phyloP scores from a whole-genome alignment of 2,329 filamentous ascomycete genomes.

The Colletotrichum sp. region DNA sequence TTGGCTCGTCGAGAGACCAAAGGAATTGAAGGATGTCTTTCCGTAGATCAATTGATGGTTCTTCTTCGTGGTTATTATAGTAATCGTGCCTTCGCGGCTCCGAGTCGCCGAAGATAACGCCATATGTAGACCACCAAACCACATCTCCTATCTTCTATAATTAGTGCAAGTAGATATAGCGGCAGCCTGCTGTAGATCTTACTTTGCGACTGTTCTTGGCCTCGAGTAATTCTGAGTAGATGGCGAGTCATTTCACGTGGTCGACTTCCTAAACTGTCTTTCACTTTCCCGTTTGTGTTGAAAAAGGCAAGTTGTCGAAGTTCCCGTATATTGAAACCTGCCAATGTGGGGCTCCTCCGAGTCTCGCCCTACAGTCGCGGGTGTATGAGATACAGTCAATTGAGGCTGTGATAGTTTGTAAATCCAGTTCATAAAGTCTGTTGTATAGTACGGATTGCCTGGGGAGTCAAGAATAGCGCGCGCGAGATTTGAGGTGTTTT shows the following conservation, averaged over 20 bases:
- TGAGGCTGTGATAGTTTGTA: not conserved
- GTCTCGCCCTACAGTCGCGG: not conserved
- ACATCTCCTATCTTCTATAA: not conserved
- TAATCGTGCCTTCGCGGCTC: not conserved
- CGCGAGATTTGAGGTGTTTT: not conserved
- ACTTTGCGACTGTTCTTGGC: not conserved
- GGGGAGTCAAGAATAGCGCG: not conserved
- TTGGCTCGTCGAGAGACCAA: not conserved
- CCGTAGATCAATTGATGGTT: accelerated
- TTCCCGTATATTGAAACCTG: not conserved
- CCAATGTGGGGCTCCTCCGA: not conserved
- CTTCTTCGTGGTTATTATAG: not conserved
- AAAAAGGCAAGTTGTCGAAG: not conserved
- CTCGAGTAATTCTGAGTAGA: accelerated
- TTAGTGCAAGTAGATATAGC: not conserved
- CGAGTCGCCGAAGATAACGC: not conserved
- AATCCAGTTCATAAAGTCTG: not conserved
- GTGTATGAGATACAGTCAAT: not conserved
- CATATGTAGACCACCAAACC: not conserved
- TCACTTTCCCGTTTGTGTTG: not conserved
- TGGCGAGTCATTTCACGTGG: not conserved
- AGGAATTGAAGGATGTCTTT: not conserved
- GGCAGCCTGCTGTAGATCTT: not conserved
- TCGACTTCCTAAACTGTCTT: too few species aligned
- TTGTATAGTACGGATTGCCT: not conserved